Percentiles rank a stretch among this genome's conserved stretches.
These are phyloP conservation scores for Globisporangium nagaii DNA, from an alignment of 352 stramenopile genomes.

Conservation along the genomic window DNA sequence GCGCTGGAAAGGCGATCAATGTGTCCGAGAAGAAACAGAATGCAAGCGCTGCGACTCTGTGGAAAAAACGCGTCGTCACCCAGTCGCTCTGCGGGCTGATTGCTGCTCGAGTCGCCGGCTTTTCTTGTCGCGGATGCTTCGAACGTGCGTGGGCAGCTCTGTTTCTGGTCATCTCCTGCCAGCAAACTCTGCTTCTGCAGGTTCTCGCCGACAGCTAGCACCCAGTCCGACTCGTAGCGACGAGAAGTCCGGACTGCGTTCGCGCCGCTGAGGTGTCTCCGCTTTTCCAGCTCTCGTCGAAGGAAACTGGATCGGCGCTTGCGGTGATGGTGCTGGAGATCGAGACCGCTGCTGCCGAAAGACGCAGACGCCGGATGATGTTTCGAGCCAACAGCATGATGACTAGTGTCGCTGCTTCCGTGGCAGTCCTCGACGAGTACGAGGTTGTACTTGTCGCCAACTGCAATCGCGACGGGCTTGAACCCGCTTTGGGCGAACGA, in stretches of 20 bases:
- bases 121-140: not conserved
- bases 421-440: slow-evolving; percentile 47
- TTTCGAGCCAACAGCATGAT: not conserved
- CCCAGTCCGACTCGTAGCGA: slow-evolving; percentile 3
- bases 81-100: not conserved
- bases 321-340: not conserved
- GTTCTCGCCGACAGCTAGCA: slow-evolving; percentile 6
- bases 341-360: not conserved
- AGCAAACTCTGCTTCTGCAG: not conserved
- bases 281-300: slow-evolving; percentile 6
- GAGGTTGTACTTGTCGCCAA: slow-evolving; percentile 86
- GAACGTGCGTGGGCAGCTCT: not conserved
- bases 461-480: slow-evolving; percentile 65
- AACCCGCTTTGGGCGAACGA: slow-evolving; percentile 40
- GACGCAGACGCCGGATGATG: not conserved
- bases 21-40: slow-evolving; percentile 42
- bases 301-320: slow-evolving; percentile 1
- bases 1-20: slow-evolving; percentile 30
- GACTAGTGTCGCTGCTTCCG: not conserved
- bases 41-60: slow-evolving; percentile 5
- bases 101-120: not conserved
- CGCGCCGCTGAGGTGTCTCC: not conserved
- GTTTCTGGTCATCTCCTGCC: not conserved
- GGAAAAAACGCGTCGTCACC: not conserved
- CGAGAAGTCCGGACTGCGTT: not conserved